These are phyloP conservation scores for Cladosporium sphaerospermum DNA, from an alignment of 2,329 filamentous ascomycete species.

Conservation along the genomic window DNA sequence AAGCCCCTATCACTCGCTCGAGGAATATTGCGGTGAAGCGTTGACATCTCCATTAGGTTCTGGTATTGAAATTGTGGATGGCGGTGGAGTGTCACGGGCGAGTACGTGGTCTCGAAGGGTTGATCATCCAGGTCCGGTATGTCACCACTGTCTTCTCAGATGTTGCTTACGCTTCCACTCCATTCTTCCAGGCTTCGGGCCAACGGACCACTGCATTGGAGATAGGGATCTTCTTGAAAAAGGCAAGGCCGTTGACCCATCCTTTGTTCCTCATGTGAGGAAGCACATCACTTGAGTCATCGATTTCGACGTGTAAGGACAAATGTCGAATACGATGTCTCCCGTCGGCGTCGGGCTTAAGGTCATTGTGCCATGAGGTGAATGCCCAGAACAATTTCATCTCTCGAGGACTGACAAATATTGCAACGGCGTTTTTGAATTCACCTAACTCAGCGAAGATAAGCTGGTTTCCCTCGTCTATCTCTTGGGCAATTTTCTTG, in stretches of 20 bases:
- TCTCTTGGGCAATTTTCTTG: background rate
- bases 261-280: background rate
- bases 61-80: too few relatives aligned
- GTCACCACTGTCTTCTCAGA: too few relatives aligned
- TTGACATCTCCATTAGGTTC: too few relatives aligned
- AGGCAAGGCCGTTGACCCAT: slow-evolving; percentile 11
- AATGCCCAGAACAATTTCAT: background rate
- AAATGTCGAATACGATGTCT: background rate
- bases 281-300: background rate
- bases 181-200: too few relatives aligned
- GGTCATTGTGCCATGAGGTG: slow-evolving; percentile 7
- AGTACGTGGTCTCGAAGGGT: too few relatives aligned
- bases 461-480: background rate
- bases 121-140: too few relatives aligned
- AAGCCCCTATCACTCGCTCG: too few relatives aligned
- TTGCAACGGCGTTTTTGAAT: background rate
- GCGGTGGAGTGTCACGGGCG: too few relatives aligned
- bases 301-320: background rate
- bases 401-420: slow-evolving; percentile 2
- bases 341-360: background rate
- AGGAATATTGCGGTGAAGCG: too few relatives aligned
- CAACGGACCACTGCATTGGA: too few relatives aligned
- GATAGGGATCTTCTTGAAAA: slow-evolving; percentile 5
- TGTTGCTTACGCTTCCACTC: too few relatives aligned
- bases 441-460: background rate